Evolutionary conservation across 768 basidiomycete species (phyloP).

Genomic region (Boletus subparvulus): DNA sequence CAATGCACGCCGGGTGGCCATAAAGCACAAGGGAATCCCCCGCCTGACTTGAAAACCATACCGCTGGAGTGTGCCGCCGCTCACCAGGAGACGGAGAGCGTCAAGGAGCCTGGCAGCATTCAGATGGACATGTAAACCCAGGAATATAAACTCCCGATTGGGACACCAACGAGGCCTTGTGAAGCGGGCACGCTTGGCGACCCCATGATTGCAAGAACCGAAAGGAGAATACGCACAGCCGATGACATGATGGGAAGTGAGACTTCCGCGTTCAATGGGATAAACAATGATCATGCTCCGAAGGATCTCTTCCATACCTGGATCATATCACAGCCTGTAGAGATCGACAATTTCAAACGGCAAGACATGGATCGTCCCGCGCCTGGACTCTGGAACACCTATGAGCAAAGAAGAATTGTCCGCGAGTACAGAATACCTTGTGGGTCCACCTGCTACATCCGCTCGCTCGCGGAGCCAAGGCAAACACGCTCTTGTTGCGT

Average conservation of each 20-base stretch:
- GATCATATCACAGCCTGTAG: conserved; percentile 8
- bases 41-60: conserved; percentile 2
- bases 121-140: neutral
- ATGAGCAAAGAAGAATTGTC: neutral
- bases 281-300: conserved; percentile 8
- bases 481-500: conserved; percentile 20
- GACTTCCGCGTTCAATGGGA: neutral
- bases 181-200: conserved; percentile 15
- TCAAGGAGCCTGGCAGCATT: neutral
- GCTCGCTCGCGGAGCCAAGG: conserved; percentile 12
- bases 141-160: neutral
- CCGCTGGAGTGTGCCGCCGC: neutral
- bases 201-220: conserved; percentile 15
- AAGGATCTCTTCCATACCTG: neutral
- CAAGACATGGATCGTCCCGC: conserved; percentile 5
- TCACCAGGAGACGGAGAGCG: neutral
- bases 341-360: conserved; percentile 23
- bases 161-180: conserved; percentile 14
- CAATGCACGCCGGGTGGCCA: neutral
- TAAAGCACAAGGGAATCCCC: conserved; percentile 3
- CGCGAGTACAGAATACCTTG: conserved; percentile 1
- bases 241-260: conserved; percentile 10
- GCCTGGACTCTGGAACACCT: conserved; percentile 3
- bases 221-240: conserved; percentile 29
- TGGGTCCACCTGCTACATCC: conserved; percentile 14